A percentile compares a stretch with the other conserved stretches of the same genome.
These are phyloP conservation scores for Dryadomyces quercus-mongolicae DNA, from an alignment of 2,329 filamentous ascomycete species.

Conservation along the genomic window DNA sequence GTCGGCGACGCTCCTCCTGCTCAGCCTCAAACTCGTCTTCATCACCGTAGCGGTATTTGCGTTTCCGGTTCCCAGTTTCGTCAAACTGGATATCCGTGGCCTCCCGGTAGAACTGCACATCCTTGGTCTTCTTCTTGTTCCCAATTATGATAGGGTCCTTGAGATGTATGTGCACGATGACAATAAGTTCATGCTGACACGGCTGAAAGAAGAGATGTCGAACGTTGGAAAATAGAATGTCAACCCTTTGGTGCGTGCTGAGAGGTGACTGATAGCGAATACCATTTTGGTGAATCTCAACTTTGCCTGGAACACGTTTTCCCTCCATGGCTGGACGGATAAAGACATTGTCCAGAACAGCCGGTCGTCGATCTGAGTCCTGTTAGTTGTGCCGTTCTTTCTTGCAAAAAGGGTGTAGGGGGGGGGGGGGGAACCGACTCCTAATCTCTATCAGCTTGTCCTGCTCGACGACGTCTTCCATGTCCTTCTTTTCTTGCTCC, in stretches of 20 bases:
- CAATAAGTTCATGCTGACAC: constrained; percentile 89
- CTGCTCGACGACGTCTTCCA: constrained; percentile 98
- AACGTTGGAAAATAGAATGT: constrained; percentile 95
- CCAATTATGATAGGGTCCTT: constrained; percentile 97
- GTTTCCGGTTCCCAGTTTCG: constrained; percentile 94
- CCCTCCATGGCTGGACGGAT: constrained; percentile 91
- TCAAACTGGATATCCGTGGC: constrained; percentile 98
- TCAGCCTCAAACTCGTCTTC: constrained; percentile 98
- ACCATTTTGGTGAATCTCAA: constrained; percentile 98
- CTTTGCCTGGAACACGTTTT: constrained; percentile 88
- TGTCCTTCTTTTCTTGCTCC: constrained; percentile 97
- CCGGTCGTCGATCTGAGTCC: constrained; percentile 67
- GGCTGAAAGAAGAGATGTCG: constrained; percentile 99
- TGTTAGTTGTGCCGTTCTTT: constrained; percentile 23
- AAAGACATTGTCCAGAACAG: constrained; percentile 86
- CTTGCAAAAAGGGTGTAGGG: not conserved
- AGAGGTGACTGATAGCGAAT: constrained; percentile 82
- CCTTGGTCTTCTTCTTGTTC: constrained; percentile 96
- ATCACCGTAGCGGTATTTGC: constrained; percentile 94
- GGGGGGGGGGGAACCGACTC: constrained; percentile 43
- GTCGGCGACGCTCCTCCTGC: constrained; percentile 84
- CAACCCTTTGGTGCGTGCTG: constrained; percentile 70
- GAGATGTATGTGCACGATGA: constrained; percentile 94
- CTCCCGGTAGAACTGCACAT: constrained; percentile 96
- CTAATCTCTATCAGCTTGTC: constrained; percentile 93